A percentile compares a stretch with the other conserved stretches of the same genome.
Evolutionary conservation across 805 yeast species (phyloP).

Genomic region (Torulaspora quercuum): DNA sequence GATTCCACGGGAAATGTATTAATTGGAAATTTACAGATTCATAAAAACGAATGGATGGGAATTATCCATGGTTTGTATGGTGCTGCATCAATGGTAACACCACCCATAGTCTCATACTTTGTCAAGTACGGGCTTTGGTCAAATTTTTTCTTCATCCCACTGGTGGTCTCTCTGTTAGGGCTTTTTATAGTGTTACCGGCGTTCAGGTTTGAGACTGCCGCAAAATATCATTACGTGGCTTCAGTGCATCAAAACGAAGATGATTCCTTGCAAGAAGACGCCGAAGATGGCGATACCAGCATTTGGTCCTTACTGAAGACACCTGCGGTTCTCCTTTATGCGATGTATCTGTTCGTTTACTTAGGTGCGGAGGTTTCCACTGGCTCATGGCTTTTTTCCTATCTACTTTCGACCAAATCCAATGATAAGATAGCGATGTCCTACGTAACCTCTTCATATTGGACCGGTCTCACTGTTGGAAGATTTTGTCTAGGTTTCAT

Average conservation of each 20-base stretch:
- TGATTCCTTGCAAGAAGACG: constrained; percentile 19
- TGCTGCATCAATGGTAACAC: constrained; percentile 65
- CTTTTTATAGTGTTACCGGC: constrained; percentile 37
- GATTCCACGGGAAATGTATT: constrained; percentile 36
- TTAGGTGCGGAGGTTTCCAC: constrained; percentile 67
- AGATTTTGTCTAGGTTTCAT: constrained; percentile 55
- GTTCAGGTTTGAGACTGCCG: constrained; percentile 45
- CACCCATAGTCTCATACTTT: constrained; percentile 54
- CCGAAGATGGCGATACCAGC: constrained; percentile 12
- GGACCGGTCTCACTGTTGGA: constrained; percentile 70
- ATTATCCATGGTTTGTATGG: constrained; percentile 68
- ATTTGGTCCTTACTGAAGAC: constrained; percentile 24
- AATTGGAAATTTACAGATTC: constrained; percentile 37
- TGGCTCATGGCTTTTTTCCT: constrained; percentile 71
- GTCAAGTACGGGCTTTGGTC: constrained; percentile 34
- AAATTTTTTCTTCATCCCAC: constrained; percentile 33
- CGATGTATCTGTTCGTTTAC: constrained; percentile 56
- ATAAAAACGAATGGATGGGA: constrained; percentile 58
- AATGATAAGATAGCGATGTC: constrained; percentile 50
- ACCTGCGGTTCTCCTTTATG: constrained; percentile 44
- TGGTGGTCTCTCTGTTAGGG: constrained; percentile 39
- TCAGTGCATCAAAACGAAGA: constrained; percentile 19
- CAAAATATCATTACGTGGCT: constrained; percentile 36
- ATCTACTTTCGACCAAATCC: constrained; percentile 51
- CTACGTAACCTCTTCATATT: constrained; percentile 63